Evolutionary conservation across 495 filamentous ascomycete genomes (phyloP).

Genomic region (Wilcoxina mikolae): DNA sequence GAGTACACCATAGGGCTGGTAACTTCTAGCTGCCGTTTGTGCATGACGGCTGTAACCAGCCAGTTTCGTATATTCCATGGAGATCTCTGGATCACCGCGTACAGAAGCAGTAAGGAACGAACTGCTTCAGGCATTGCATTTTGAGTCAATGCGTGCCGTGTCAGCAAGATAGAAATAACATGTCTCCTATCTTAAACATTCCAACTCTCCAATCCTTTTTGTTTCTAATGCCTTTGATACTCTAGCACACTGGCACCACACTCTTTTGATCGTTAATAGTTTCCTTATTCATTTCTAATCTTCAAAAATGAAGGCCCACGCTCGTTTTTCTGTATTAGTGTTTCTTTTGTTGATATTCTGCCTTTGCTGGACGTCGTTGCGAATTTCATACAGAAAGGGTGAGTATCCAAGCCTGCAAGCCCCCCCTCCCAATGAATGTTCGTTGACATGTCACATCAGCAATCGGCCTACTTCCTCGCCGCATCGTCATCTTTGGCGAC

Average conservation of each 20-base stretch:
- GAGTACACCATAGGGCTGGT: neutral
- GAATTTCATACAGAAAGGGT: constrained; percentile 22
- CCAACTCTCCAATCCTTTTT: neutral
- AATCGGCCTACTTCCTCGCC: constrained; percentile 19
- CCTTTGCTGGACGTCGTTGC: constrained; percentile 14
- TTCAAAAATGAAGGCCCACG: constrained; percentile 12
- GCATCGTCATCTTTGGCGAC: constrained; percentile 21
- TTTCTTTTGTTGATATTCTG: constrained; percentile 12
- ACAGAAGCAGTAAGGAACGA: neutral
- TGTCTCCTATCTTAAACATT: neutral
- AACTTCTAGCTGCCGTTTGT: neutral
- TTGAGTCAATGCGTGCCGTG: neutral
- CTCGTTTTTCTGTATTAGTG: constrained; percentile 14
- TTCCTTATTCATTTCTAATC: neutral
- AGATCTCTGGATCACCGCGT: neutral
- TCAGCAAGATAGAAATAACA: neutral
- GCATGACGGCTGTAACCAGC: constrained; percentile 3
- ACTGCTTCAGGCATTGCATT: neutral
- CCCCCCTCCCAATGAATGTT: neutral
- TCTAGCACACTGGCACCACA: neutral
- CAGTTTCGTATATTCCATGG: neutral
- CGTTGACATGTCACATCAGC: constrained; percentile 6
- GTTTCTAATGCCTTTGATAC: neutral
- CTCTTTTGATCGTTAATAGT: neutral
- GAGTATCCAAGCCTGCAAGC: neutral